Evolutionary conservation across 1,284 basidiomycete genomes (phyloP).

Genomic region (Veloporphyrellus conicus): DNA sequence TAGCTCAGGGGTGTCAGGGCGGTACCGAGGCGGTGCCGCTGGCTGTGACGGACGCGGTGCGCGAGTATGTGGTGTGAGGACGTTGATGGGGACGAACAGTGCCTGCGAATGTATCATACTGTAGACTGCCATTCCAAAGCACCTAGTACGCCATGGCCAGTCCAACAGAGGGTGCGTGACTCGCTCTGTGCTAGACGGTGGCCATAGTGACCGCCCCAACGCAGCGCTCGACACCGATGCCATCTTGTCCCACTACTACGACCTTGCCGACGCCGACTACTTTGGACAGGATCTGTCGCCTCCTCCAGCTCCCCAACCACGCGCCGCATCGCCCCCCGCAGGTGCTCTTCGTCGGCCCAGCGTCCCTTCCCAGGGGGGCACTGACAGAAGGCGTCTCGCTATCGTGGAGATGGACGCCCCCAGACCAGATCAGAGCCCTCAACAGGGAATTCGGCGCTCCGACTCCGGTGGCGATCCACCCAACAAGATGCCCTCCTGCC

Average conservation of each 20-base stretch:
- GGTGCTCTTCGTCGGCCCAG: slow-evolving; percentile 41
- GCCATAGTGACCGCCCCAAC: slow-evolving; percentile 2
- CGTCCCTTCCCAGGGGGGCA: slow-evolving; percentile 51
- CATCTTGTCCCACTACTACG: slow-evolving; percentile 37
- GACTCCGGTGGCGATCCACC: slow-evolving; percentile 28
- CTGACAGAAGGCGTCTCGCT: slow-evolving; percentile 61
- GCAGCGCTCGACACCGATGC: slow-evolving; percentile 29
- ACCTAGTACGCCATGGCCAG: no score
- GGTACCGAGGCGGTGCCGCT: slow-evolving; percentile 24
- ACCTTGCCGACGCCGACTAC: slow-evolving; percentile 23
- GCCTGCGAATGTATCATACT: background rate
- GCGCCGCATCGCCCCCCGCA: slow-evolving; percentile 30
- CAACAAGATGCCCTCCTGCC: slow-evolving; percentile 37
- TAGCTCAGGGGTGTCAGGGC: slow-evolving; percentile 8
- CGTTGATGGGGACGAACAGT: slow-evolving; percentile 11
- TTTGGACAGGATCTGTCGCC: slow-evolving; percentile 3
- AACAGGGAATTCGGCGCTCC: slow-evolving; percentile 23
- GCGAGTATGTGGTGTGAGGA: background rate
- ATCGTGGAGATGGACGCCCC: slow-evolving; percentile 55
- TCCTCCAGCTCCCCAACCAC: slow-evolving; percentile 13
- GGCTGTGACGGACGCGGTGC: slow-evolving; percentile 21
- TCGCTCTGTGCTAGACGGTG: background rate
- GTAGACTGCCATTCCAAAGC: no score
- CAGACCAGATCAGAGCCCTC: slow-evolving; percentile 22
- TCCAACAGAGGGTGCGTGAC: slow-evolving; percentile 17